A percentile compares a stretch with the other conserved stretches of the same genome.
phyloP scores from a whole-genome alignment of 1,139 yeast species.

The Blastobotrys arbuscula region DNA sequence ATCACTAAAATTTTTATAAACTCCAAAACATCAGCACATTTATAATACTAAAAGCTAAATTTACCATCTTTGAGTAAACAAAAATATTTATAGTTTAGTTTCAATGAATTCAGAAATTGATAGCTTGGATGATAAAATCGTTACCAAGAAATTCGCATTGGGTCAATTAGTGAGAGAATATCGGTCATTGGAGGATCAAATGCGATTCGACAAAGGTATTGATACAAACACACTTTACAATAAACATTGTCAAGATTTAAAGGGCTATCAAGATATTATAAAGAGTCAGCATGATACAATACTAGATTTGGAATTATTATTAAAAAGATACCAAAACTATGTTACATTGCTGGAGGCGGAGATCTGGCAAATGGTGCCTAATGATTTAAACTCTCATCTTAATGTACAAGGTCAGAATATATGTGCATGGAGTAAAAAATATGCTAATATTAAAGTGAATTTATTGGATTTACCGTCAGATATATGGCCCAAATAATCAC shows the following conservation, averaged over 20 bases:
- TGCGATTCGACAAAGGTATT: background rate
- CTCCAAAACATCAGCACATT: too few relatives aligned
- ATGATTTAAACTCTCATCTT: background rate
- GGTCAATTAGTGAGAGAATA: constrained; percentile 3
- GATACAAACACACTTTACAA: constrained; percentile 1
- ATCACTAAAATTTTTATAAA: too few relatives aligned
- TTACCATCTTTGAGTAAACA: background rate
- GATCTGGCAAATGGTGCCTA: background rate
- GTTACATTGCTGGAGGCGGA: constrained; percentile 6
- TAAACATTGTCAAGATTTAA: background rate
- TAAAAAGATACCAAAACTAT: background rate
- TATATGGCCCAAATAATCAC: background rate
- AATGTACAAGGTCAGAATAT: background rate
- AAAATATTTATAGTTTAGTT: background rate
- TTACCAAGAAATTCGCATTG: constrained; percentile 8
- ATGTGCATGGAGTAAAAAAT: background rate
- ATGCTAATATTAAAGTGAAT: background rate
- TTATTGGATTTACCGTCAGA: constrained; percentile 3
- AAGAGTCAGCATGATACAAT: background rate
- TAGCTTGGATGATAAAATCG: constrained; percentile 3
- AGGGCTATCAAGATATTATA: background rate
- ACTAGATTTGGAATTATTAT: background rate
- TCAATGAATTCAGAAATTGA: constrained; percentile 1
- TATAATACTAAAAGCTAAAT: too few relatives aligned
- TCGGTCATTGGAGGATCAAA: background rate